Evolutionary conservation across 2,329 filamentous ascomycete genomes (phyloP), one percentile per base, ranked within the genome.

Genomic region (Eutypella sp.): DNA sequence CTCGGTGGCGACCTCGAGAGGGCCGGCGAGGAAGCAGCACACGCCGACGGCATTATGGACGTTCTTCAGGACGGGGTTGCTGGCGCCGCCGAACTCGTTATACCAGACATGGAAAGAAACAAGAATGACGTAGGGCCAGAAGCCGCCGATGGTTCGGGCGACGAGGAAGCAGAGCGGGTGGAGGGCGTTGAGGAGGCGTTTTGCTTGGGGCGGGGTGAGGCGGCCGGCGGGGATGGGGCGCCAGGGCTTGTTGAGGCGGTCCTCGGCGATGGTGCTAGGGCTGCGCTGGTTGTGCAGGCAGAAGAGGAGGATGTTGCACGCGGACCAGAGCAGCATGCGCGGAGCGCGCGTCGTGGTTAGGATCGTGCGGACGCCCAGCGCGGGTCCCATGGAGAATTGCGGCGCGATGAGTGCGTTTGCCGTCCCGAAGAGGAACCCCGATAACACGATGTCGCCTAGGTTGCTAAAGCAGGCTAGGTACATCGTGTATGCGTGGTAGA

Each of bases 61-160:
- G 19, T 46, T 49, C 40, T 49, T 49, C 19, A 52, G 42, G 8
- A 49, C 15, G 4, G 37, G 40, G 24, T 45, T 44, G 10, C 22
- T 19, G 3, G 41, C 44, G 5, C 42, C 49, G 5, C 40, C 42
- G 3, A 40, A 23, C 31, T 49, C 49, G 25, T 51, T 51, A 31
- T 49, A 49, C 49, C 45, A 47, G 3, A 48, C 10, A 24, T 41
- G 22, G 9, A 51, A 42, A 2, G 15, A 16, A 4, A 33, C 44
- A 27, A 43, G 13, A n/a, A 49, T 10, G 7, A 41, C 5, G 37
- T 42, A 51, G n/a, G 49, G 42, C 2, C 19, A 23, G 11, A 47
- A 25, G 6, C 47, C 42, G 5, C 47, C 45, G 11, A 27, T 11
- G 8, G 9, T 27, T 2, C 43, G n/a, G 3, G 15, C 23, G 9